Evolutionary conservation across 257 asterid species (phyloP), one percentile per base, ranked within the genome.

Genomic region (Gentiana dahurica): DNA sequence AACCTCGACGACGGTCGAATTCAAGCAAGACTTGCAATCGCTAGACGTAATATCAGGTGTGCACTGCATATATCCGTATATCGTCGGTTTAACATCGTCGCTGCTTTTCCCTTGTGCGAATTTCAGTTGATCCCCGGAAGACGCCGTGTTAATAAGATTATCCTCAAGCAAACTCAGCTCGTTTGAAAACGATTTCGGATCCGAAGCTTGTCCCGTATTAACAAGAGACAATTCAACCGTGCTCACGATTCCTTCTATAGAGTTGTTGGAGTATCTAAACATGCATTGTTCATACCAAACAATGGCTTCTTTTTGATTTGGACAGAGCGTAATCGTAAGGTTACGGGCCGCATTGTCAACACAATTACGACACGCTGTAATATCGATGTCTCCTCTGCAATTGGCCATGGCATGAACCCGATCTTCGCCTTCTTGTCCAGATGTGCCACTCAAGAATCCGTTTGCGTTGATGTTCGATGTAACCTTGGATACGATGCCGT

Each of bases 361-460:
- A 55, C 80, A 77, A 15, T 3, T 24, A 5, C 65, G 68, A 47
- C 87, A 80, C 5, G 34, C 5, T 4, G 46, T 37, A 5, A 37
- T 52, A 48, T 58, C 49, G 10, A 60, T 51, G 12, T 80, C 86
- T 0, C 75, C 79, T 45, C 79, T 49, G 53, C 83, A 80, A 8
- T 68, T 60, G 10, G 62, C 74, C 5, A 68, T 12, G 9, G 69
- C 77, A 36, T 58, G 34, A 41, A 49, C 73, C 2, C 12, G 15
- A 7, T 56, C 59, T 1, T 69, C 41, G 38, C 49, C 50, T 24
- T 24, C 24, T 9, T 37, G 53, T 6, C 77, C 78, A 0, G 3
- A 34, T 2, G 77, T 59, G 67, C 56, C 53, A 50, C 48, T 65
- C 57, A 61, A 45, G 71, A 77, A 80, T 0, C 73, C 80, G 49